Evolutionary conservation across 2,329 filamentous ascomycete species (phyloP), one percentile per base, ranked within the genome.

Genomic region (Penicillium hesseltinei): DNA sequence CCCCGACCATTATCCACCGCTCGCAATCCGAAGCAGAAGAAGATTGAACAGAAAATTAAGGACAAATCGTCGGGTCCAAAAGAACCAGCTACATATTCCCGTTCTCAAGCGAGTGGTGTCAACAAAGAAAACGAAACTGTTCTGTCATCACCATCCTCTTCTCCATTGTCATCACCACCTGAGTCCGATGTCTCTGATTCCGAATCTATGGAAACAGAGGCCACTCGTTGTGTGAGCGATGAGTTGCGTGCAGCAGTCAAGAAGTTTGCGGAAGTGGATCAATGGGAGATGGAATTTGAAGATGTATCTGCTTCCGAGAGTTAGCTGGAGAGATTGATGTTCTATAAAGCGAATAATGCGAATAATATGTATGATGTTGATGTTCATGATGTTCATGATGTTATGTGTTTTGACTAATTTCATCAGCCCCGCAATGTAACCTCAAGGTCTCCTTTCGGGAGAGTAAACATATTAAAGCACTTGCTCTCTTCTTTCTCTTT

Each of bases 201-300:
- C 2, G 69, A 70, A 17, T 56, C 56, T 21, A 42, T 53, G 5
- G 58, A 63, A 35, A 56, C 52, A 23, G 33, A 35, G 8, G 54
- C 57, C 2, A 49, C 53, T 7, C 63, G 64, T 36, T 68, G 64
- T 50, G 57, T 68, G 43, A 78, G 74, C 56, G 70, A 73, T 39
- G 75, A 78, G 49, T 62, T 78, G 35, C 66, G 67, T 23, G 56
- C 62, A 17, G 72, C 73, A 49, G 69, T 70, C 29, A 64, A 65
- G 58, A 77, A 76, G 42, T 78, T 78, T 64, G 72, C 71, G 0
- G 75, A 77, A 58, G 66, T 78, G 43, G 75, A 77, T 59, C 61
- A 71, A 58, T 78, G 75, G 75, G 48, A 74, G 56, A 75, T 78
- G 70, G 75, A 77, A 29, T 78, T 76, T 67, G 75, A 78, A 58